Base-by-base conservation (phyloP, 257 asterid genomes). In the Lantana camara region DNA sequence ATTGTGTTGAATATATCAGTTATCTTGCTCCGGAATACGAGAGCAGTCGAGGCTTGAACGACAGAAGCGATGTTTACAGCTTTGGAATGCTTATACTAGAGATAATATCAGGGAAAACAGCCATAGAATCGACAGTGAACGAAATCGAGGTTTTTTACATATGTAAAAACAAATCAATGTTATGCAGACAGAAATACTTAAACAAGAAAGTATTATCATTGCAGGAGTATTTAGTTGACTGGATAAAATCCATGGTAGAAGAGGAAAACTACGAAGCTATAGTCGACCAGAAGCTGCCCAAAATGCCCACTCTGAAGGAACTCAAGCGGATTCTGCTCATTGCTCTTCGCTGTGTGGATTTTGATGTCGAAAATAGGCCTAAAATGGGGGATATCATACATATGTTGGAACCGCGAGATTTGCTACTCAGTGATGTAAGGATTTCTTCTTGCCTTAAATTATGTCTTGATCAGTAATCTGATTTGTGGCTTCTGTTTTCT, bases 271-370 rank as follows among this genome's bases (percentile, higher is more conserved):
- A 14, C 19, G 80, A 61, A 42, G 58, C 35, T 6, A 55, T 82
- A 41, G 20, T 79, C 41, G 95, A 87, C 66, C 81, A 88, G 4
- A 75, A 63, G 55, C 35, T 87, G 66, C 82, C 78, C 15, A 70
- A 73, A 59, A 13, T 14, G 53, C 90, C 88, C 3, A 1, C 66
- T 0, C 11, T 23, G 4, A 67, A 37, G 51, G 85, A 80, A 19
- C 63, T 87, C 23, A 75, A 80, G 47, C 73, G 86, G 37, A 30
- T 85, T 21, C 58, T 85, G 42, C 83, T 73, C 5, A 58, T 80
- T 9, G 88, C 90, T 16, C 78, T 87, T 2, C 76, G 82, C 1
- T 87, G 90, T 46, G 85, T 82, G 32, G 90, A 87, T 79, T 75
- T 69, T 35, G 84, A 87, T 7, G 74, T 47, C 2, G 63, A 35